phyloP scores from a whole-genome alignment of 352 stramenopile genomes.

The Pseudoperonospora humuli region DNA sequence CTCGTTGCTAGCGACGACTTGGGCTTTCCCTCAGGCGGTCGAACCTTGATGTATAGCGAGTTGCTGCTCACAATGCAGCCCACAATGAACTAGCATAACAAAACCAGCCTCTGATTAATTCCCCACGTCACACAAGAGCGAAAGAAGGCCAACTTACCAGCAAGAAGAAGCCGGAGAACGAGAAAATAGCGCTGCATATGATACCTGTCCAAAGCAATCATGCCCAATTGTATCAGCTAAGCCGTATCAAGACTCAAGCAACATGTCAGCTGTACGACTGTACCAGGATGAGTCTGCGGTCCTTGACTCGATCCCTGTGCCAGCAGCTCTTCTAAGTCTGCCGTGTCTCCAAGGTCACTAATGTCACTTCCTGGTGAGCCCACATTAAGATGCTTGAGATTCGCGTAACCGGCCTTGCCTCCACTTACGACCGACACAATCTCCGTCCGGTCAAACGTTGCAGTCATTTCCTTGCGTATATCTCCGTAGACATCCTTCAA shows the following conservation, averaged over 20 bases:
- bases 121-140: conserved; percentile 1
- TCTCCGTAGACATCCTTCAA: conserved; percentile 74
- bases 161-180: conserved; percentile 60
- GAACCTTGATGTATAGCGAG: conserved; percentile 83
- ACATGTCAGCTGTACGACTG: neutral
- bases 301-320: conserved; percentile 63
- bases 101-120: no score
- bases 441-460: conserved; percentile 58
- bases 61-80: conserved; percentile 80
- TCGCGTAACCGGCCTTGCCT: conserved; percentile 70
- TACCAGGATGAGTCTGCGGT: conserved; percentile 63
- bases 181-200: conserved; percentile 73
- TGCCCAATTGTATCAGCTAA: neutral
- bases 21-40: conserved; percentile 65
- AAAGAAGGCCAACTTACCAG: conserved; percentile 31
- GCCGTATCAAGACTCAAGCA: neutral
- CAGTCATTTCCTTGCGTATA: conserved; percentile 74
- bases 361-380: conserved; percentile 66
- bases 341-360: conserved; percentile 74
- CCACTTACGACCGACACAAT: conserved; percentile 61
- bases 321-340: conserved; percentile 72
- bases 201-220: conserved; percentile 29
- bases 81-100: conserved; percentile 65
- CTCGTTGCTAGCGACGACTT: conserved; percentile 79
- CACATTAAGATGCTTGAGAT: conserved; percentile 76